Percentiles rank a stretch among this genome's conserved stretches.
These are phyloP conservation scores for Phytophthora agathidicida DNA, from an alignment of 352 stramenopile genomes.

Conservation along the genomic window DNA sequence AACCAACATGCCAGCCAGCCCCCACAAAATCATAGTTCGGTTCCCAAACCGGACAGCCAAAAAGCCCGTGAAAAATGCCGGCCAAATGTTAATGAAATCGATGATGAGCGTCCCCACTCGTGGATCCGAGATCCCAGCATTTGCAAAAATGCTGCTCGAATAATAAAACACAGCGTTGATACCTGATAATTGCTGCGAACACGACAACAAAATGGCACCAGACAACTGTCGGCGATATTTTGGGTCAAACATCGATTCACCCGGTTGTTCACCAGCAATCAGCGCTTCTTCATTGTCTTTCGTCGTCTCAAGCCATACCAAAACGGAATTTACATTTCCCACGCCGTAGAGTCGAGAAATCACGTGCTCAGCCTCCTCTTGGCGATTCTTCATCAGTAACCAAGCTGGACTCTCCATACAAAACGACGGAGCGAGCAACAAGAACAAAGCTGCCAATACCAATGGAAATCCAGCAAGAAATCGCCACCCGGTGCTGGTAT, in stretches of 20 bases:
- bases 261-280: slow-evolving; percentile 9
- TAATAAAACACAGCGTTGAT: slow-evolving; percentile 49
- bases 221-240: slow-evolving; percentile 37
- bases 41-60: slow-evolving; percentile 57
- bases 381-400: slow-evolving; percentile 33
- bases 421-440: slow-evolving; percentile 42
- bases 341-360: slow-evolving; percentile 31
- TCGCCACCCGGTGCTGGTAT: slow-evolving; percentile 51
- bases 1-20: slow-evolving; percentile 47
- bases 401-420: slow-evolving; percentile 56
- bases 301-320: slow-evolving; percentile 13
- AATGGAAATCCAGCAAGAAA: slow-evolving; percentile 50
- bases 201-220: slow-evolving; percentile 39
- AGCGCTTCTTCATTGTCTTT: slow-evolving; percentile 13
- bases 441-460: slow-evolving; percentile 47
- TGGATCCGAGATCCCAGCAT: slow-evolving; percentile 33
- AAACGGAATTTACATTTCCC: slow-evolving; percentile 25
- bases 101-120: slow-evolving; percentile 33
- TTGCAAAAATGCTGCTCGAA: slow-evolving; percentile 49
- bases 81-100: slow-evolving; percentile 33
- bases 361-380: slow-evolving; percentile 22
- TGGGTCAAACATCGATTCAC: slow-evolving; percentile 18
- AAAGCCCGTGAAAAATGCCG: slow-evolving; percentile 29
- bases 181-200: slow-evolving; percentile 55
- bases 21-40: slow-evolving; percentile 56